These are phyloP conservation scores for Brachypodium distachyon DNA, from an alignment of 202 grass and related monocot species.

Conservation along the genomic window DNA sequence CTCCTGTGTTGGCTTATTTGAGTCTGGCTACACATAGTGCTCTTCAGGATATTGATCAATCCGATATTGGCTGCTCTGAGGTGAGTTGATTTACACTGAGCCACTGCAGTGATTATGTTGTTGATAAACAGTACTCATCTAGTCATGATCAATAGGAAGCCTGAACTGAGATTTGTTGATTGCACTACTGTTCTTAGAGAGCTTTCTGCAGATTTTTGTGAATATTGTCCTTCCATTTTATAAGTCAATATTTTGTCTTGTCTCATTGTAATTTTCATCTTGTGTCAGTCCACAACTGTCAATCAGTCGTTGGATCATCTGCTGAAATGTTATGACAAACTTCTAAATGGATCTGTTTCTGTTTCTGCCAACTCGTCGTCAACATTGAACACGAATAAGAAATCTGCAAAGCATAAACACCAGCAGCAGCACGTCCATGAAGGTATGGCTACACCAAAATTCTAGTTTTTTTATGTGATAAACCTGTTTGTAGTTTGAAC, in stretches of 20 bases:
- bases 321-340: slow-evolving; percentile 49
- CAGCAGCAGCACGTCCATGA: slow-evolving; percentile 21
- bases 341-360: slow-evolving; percentile 24
- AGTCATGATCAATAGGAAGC: neutral
- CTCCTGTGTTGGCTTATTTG: slow-evolving; percentile 55
- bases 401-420: slow-evolving; percentile 20
- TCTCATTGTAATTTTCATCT: slow-evolving; percentile 6
- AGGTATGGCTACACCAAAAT: slow-evolving; percentile 22
- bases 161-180: neutral
- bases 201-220: neutral
- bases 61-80: slow-evolving; percentile 21
- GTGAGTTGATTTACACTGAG: slow-evolving; percentile 37
- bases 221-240: neutral
- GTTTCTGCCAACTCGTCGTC: neutral
- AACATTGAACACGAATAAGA: slow-evolving; percentile 30
- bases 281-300: slow-evolving; percentile 40
- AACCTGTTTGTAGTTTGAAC: slow-evolving; percentile 2
- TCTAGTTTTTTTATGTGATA: neutral
- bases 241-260: neutral
- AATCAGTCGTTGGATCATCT: slow-evolving; percentile 54
- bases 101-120: neutral
- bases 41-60: slow-evolving; percentile 47
- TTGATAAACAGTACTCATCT: neutral
- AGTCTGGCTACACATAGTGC: slow-evolving; percentile 43
- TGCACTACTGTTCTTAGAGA: neutral